Evolutionary conservation across 805 yeast species (phyloP).

Genomic region (Nakazawaea holstii): DNA sequence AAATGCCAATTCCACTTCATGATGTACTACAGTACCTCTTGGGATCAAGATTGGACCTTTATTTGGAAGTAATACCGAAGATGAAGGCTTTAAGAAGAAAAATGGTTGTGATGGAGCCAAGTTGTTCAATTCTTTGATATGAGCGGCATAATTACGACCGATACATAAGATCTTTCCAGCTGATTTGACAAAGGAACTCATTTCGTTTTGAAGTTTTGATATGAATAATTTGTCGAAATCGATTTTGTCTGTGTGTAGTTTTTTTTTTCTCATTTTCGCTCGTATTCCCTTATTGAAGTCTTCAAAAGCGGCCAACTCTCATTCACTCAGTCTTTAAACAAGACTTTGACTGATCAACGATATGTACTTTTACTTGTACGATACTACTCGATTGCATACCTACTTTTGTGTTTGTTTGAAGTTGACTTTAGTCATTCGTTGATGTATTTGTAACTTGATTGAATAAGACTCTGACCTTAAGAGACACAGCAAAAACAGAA

Average conservation of each 20-base stretch:
- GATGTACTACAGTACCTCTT: constrained; percentile 73
- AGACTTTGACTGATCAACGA: not conserved
- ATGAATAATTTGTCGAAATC: not conserved
- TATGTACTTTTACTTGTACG: too few relatives aligned
- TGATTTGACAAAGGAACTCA: constrained; percentile 39
- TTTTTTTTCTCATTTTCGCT: too few relatives aligned
- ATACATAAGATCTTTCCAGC: constrained; percentile 87
- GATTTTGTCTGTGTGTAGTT: not conserved
- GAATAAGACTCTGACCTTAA: too few relatives aligned
- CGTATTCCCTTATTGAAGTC: too few relatives aligned
- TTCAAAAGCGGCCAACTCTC: not conserved
- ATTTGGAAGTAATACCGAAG: constrained; percentile 62
- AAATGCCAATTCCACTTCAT: constrained; percentile 90
- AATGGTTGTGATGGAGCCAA: constrained; percentile 81
- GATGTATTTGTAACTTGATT: too few relatives aligned
- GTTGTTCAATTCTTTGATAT: constrained; percentile 84
- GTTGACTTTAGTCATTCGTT: too few relatives aligned
- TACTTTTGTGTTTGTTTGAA: too few relatives aligned
- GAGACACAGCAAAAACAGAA: too few relatives aligned
- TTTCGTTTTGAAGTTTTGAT: not conserved
- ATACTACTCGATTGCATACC: too few relatives aligned
- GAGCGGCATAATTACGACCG: constrained; percentile 97
- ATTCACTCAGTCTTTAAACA: not conserved
- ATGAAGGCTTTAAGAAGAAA: constrained; percentile 85
- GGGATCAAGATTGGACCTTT: constrained; percentile 83